Percentiles rank a stretch among this genome's conserved stretches.
These are phyloP conservation scores for Exsudoporus floridanus DNA, from an alignment of 1,284 basidiomycete species.

Conservation along the genomic window DNA sequence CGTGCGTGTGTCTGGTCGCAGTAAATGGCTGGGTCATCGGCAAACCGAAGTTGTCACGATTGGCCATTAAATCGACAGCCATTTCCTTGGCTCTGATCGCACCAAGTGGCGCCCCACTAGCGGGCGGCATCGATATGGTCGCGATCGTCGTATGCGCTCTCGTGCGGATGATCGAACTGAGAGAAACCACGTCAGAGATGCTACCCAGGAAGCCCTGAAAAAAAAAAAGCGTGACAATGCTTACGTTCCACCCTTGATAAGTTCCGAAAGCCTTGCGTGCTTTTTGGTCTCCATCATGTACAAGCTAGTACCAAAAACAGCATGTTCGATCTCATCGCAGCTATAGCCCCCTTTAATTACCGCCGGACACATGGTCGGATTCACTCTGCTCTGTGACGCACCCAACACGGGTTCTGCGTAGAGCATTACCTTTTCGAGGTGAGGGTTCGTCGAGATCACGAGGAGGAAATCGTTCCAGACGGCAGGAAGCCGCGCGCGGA, in stretches of 20 bases:
- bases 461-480: conserved; percentile 51
- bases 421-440: conserved; percentile 44
- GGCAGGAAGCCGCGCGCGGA: conserved; percentile 46
- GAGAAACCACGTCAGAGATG: conserved; percentile 4
- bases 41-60: conserved; percentile 1
- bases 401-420: conserved; percentile 28
- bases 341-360: conserved; percentile 17
- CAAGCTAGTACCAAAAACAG: conserved; percentile 41
- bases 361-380: conserved; percentile 2
- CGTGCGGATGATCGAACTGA: conserved; percentile 31
- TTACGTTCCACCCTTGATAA: conserved; percentile 47
- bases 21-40: neutral
- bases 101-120: conserved; percentile 26
- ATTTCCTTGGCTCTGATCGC: conserved; percentile 29
- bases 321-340: conserved; percentile 24
- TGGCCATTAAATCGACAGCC: conserved; percentile 17
- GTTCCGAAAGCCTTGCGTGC: conserved; percentile 42
- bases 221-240: conserved; percentile 19
- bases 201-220: conserved; percentile 3
- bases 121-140: conserved; percentile 13
- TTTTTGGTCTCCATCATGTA: conserved; percentile 48
- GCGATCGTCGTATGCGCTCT: conserved; percentile 34
- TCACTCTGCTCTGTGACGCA: neutral
- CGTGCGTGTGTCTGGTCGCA: neutral
- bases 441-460: conserved; percentile 42